These are phyloP conservation scores for Gentiana dahurica DNA, from an alignment of 257 asterid species.

Conservation along the genomic window DNA sequence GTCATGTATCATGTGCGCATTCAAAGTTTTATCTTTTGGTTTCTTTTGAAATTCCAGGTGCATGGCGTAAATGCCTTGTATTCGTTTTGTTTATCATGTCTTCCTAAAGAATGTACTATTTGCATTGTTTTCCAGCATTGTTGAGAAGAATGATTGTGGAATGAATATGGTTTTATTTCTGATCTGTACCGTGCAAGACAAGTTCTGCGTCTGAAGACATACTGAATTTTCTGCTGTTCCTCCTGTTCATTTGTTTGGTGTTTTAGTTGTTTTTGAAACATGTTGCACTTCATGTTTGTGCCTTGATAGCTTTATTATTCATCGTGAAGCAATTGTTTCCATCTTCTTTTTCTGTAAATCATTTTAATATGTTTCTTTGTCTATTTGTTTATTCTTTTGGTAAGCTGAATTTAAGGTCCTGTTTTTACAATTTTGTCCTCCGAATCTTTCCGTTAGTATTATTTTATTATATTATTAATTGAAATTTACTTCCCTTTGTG, in stretches of 20 bases:
- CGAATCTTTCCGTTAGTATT: too few species aligned
- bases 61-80: not conserved
- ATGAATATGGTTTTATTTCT: not conserved
- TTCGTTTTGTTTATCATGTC: not conserved
- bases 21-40: not conserved
- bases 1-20: not conserved
- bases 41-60: not conserved
- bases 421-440: too few species aligned
- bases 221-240: not conserved
- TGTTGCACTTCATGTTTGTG: not conserved
- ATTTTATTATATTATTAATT: not conserved
- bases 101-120: not conserved
- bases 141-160: conserved; percentile 1
- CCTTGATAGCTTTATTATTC: not conserved
- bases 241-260: not conserved
- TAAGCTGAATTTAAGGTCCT: not conserved
- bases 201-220: not conserved
- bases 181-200: not conserved
- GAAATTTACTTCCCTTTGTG: conserved; percentile 1
- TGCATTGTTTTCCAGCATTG: not conserved
- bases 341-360: not conserved
- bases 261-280: not conserved
- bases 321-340: not conserved
- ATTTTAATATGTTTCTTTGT: not conserved
- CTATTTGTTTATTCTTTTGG: not conserved